These are phyloP conservation scores for Dipteronia dyeriana DNA, from an alignment of 345 rosid species.

Conservation along the genomic window DNA sequence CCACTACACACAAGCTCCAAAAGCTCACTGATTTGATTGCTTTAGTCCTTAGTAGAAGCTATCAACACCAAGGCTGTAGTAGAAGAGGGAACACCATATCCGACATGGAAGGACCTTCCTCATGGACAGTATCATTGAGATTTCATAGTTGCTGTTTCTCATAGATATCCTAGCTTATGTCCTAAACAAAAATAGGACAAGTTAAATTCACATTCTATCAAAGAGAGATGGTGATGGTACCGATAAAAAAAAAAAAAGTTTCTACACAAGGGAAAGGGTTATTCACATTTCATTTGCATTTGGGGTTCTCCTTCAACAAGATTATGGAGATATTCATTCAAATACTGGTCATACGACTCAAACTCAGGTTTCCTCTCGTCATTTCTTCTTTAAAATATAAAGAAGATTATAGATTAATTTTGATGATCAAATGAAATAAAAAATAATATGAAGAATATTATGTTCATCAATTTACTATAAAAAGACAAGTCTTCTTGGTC, in stretches of 20 bases:
- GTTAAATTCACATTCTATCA: too few species aligned
- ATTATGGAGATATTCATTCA: slow-evolving; percentile 83
- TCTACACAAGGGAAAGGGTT: background rate
- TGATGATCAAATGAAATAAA: background rate
- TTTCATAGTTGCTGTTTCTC: slow-evolving; percentile 96
- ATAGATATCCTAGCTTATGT: slow-evolving; percentile 88
- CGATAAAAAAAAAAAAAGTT: too few species aligned
- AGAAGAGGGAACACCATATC: slow-evolving; percentile 83
- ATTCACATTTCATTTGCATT: slow-evolving; percentile 80
- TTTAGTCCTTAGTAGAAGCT: slow-evolving; percentile 62
- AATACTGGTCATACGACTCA: slow-evolving; percentile 70
- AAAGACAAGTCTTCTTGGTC: too few species aligned
- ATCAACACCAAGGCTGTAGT: slow-evolving; percentile 87
- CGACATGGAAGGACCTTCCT: slow-evolving; percentile 92
- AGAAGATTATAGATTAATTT: too few species aligned
- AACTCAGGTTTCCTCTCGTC: slow-evolving; percentile 90
- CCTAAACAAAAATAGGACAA: slow-evolving; percentile 36
- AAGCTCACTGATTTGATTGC: slow-evolving; percentile 1
- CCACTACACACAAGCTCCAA: slow-evolving; percentile 30
- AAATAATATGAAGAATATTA: background rate
- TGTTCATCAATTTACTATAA: too few species aligned
- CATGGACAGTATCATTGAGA: slow-evolving; percentile 89
- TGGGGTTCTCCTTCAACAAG: slow-evolving; percentile 83
- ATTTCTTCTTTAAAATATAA: slow-evolving; percentile 55
- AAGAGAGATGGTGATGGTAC: too few species aligned